phyloP scores from a whole-genome alignment of 169 alveolate species.

The Besnoitia besnoiti region DNA sequence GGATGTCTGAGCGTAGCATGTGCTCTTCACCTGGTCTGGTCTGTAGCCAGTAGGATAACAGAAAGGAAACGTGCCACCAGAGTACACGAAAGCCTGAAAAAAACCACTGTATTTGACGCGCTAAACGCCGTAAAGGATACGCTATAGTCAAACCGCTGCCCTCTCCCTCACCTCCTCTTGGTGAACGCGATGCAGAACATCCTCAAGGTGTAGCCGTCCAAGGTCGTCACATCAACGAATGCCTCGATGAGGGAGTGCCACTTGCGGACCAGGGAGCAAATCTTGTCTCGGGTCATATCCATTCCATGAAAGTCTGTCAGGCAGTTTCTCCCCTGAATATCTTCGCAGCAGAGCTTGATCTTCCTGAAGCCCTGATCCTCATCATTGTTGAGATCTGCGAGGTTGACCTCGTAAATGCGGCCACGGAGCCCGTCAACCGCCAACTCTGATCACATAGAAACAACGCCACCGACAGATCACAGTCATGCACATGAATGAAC shows the following conservation, averaged over 20 bases:
- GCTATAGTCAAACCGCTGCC: neutral
- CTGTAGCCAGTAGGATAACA: constrained; percentile 70
- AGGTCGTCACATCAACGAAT: constrained; percentile 95
- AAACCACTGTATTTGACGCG: too few species aligned
- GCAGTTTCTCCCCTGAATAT: constrained; percentile 91
- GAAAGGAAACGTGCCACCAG: too few species aligned
- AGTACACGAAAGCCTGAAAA: too few species aligned
- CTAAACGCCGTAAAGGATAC: too few species aligned
- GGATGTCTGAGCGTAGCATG: constrained; percentile 96
- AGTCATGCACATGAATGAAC: too few species aligned
- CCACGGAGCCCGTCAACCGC: constrained; percentile 95
- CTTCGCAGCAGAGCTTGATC: constrained; percentile 94
- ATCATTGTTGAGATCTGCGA: constrained; percentile 95
- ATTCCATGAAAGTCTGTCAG: constrained; percentile 97
- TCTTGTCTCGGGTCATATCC: constrained; percentile 96
- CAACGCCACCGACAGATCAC: too few species aligned
- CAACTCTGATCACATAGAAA: constrained; percentile 82
- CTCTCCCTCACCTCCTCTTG: constrained; percentile 78
- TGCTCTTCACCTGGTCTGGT: constrained; percentile 93
- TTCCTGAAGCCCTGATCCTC: constrained; percentile 95
- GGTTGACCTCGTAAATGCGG: constrained; percentile 94
- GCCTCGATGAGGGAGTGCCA: constrained; percentile 97
- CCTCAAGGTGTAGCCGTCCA: constrained; percentile 95
- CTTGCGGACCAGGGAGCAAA: constrained; percentile 95
- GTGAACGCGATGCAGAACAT: constrained; percentile 98